Evolutionary conservation across 306 rosid genomes (phyloP).

Genomic region (Canavalia gladiata): DNA sequence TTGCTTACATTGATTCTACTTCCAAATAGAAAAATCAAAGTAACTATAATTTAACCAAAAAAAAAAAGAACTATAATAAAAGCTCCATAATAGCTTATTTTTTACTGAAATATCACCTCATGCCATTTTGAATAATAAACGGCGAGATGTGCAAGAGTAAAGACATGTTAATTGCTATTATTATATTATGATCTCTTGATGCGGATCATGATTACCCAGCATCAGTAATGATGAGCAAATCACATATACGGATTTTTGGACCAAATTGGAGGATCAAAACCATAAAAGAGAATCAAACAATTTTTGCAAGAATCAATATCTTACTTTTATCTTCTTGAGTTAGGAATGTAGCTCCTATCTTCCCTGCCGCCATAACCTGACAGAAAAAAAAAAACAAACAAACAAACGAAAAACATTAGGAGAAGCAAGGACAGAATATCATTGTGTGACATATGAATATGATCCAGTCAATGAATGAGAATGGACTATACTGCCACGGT

Average conservation of each 20-base stretch:
- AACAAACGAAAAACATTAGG: conserved; percentile 40
- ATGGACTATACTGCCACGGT: background rate
- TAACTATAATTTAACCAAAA: background rate
- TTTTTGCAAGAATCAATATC: conserved; percentile 46
- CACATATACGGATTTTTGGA: conserved; percentile 42
- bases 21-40: background rate
- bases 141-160: conserved; percentile 9
- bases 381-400: background rate
- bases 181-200: conserved; percentile 20
- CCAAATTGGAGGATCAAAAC: conserved; percentile 41
- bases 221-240: conserved; percentile 13
- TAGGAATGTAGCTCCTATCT: conserved; percentile 42
- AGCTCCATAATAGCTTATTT: background rate
- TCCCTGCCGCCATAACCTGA: conserved; percentile 46
- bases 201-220: conserved; percentile 25
- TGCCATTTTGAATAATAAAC: conserved; percentile 4
- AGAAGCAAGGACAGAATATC: conserved; percentile 32
- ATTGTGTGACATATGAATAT: background rate
- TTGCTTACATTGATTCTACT: background rate
- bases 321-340: conserved; percentile 45
- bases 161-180: conserved; percentile 28
- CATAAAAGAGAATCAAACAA: conserved; percentile 22
- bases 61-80: background rate
- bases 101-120: background rate
- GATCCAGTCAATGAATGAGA: conserved; percentile 22